Evolutionary conservation across 768 basidiomycete species (phyloP).

Genomic region (Lactarius deliciosus): DNA sequence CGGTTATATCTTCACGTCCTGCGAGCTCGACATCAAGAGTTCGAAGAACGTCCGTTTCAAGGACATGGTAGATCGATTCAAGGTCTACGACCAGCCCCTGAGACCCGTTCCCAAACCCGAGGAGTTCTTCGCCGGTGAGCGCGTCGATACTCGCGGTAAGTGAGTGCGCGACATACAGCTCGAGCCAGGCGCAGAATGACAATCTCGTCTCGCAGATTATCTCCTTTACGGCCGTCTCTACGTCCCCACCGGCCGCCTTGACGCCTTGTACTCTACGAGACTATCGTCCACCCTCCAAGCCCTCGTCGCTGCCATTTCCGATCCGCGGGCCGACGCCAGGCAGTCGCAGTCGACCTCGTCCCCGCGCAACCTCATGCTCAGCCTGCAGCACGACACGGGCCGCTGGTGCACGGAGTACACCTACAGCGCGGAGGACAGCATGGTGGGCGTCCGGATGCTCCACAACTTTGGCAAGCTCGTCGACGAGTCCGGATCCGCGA

Average conservation of each 20-base stretch:
- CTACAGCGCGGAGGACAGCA: constrained; percentile 90
- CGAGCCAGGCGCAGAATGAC: not conserved
- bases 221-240: constrained; percentile 91
- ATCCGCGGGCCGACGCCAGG: constrained; percentile 56
- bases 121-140: constrained; percentile 78
- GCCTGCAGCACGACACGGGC: constrained; percentile 88
- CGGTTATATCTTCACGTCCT: constrained; percentile 91
- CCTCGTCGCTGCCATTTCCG: constrained; percentile 83
- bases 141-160: constrained; percentile 74
- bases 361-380: constrained; percentile 72
- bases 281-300: constrained; percentile 77
- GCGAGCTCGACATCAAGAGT: constrained; percentile 67
- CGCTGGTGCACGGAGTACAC: constrained; percentile 93
- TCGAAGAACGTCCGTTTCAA: constrained; percentile 78
- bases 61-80: constrained; percentile 87
- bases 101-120: constrained; percentile 76
- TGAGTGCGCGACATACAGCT: constrained; percentile 12
- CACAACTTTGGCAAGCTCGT: constrained; percentile 88
- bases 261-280: constrained; percentile 85
- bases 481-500: constrained; percentile 31
- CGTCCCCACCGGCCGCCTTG: constrained; percentile 83
- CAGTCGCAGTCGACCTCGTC: constrained; percentile 45
- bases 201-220: constrained; percentile 59
- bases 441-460: constrained; percentile 85
- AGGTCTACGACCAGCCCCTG: constrained; percentile 77